Evolutionary conservation across 2,329 filamentous ascomycete genomes (phyloP), one percentile per base, ranked within the genome.

Genomic region (Fusarium equiseti): DNA sequence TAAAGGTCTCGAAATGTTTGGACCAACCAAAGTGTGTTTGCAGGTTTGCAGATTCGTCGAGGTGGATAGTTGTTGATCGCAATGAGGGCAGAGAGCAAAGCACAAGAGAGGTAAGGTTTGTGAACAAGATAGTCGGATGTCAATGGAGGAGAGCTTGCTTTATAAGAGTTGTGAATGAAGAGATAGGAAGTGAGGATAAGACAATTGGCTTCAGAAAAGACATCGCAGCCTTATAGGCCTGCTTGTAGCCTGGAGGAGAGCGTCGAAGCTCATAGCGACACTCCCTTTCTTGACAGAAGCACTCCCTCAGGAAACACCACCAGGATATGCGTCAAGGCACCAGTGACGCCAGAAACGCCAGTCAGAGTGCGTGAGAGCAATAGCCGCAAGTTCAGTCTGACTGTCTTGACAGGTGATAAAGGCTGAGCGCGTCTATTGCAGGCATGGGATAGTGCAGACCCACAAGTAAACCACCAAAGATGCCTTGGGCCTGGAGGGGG

Each of bases 151-250:
- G 45, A 45, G 51, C 59, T 54, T 64, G 63, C 65, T 65, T 50
- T 55, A 60, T 71, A 52, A 65, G 60, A 59, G 48, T 31, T 53
- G 20, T 57, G 69, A 70, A 73, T 63, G 61, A 65, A 73, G 49
- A 65, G 59, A 72, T 46, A 71, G 59, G 59, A 70, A 63, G 58
- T 63, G 64, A 73, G 71, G 56, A 73, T 74, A 77, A 73, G 68
- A 77, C 64, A 71, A 70, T 71, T 72, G 68, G 55, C 59, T 65
- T 78, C 78, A 54, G 73, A 75, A 68, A 82, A 83, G 84, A 77
- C 79, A 86, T 86, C 81, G 82, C 76, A 85, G 83, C 85, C 85
- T 88, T 88, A 87, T 88, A 88, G 71, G 60, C 71, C 67, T 70
- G 73, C 70, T 75, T 74, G 77, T 66, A 77, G 77, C 76, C 77